Percentiles rank a stretch among this genome's conserved stretches.
Conservation (phyloP, 768 basidiomycete species). For the Amanita subjunquillea region DNA sequence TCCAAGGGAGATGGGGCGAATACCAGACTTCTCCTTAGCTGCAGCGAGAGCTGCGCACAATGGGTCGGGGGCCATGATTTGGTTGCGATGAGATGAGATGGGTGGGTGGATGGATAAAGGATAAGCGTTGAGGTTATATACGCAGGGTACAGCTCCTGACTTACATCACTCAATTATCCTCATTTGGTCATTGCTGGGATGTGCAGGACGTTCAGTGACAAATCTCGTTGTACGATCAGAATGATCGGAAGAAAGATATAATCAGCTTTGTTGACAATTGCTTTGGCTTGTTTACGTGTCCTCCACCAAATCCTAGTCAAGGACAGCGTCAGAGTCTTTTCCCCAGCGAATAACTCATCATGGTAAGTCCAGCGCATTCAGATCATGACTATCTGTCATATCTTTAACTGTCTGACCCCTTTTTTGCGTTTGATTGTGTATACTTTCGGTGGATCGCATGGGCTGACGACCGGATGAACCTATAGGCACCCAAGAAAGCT, state of each 20-base stretch:
- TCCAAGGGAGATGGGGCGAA: neutral
- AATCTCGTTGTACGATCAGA: neutral
- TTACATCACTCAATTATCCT: neutral
- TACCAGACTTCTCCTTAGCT: conserved; percentile 42
- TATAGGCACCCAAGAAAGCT: conserved; percentile 74
- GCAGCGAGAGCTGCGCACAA: conserved; percentile 48
- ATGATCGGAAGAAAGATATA: neutral
- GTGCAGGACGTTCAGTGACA: no score
- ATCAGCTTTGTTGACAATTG: neutral
- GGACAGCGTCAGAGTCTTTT: conserved; percentile 19
- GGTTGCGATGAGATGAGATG: conserved; percentile 1
- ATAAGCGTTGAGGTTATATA: neutral
- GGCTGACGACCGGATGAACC: conserved; percentile 39
- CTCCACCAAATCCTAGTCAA: conserved; percentile 5
- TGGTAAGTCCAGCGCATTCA: conserved; percentile 22
- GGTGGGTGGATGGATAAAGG: neutral
- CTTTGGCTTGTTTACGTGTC: neutral
- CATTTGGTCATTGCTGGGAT: no score
- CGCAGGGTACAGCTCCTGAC: neutral
- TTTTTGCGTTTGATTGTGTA: neutral
- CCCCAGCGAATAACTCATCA: conserved; percentile 20
- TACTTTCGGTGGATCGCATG: conserved; percentile 36
- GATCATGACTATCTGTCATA: neutral
- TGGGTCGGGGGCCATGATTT: conserved; percentile 38
- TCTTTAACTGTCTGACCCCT: neutral